A percentile compares a stretch with the other conserved stretches of the same genome.
Conservation (phyloP, 352 stramenopile species). For the Hyaloperonospora brassicae region DNA sequence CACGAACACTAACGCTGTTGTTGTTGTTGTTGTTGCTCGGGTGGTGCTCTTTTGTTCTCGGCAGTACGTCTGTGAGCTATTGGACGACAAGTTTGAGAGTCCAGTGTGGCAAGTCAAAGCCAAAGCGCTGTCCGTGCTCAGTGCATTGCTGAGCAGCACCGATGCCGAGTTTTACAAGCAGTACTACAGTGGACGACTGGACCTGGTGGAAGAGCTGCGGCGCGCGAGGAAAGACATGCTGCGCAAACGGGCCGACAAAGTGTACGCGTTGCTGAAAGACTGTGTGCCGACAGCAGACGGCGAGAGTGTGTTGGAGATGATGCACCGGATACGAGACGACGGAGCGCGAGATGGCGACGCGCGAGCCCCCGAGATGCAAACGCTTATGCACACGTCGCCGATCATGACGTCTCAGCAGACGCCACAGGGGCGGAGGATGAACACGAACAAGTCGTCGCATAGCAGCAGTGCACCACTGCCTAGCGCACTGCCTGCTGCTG, state of each 20-base stretch:
- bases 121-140: slow-evolving; percentile 71
- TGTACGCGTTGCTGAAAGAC: slow-evolving; percentile 30
- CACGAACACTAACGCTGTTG: too few relatives aligned
- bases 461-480: slow-evolving; percentile 32
- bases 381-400: slow-evolving; percentile 36
- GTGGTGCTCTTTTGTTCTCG: too few relatives aligned
- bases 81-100: slow-evolving; percentile 82
- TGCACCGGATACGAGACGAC: slow-evolving; percentile 29
- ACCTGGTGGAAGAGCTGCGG: slow-evolving; percentile 51
- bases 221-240: slow-evolving; percentile 69
- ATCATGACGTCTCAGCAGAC: slow-evolving; percentile 31
- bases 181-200: slow-evolving; percentile 44
- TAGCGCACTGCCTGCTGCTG: slow-evolving; percentile 23
- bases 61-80: slow-evolving; percentile 74
- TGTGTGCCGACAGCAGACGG: slow-evolving; percentile 22
- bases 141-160: slow-evolving; percentile 48
- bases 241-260: slow-evolving; percentile 67
- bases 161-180: slow-evolving; percentile 59
- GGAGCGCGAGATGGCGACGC: slow-evolving; percentile 16
- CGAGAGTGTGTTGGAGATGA: slow-evolving; percentile 26
- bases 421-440: slow-evolving; percentile 22
- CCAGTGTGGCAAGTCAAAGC: slow-evolving; percentile 75
- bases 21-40: too few relatives aligned
- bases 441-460: slow-evolving; percentile 26
- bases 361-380: slow-evolving; percentile 12